Evolutionary conservation across 352 stramenopile genomes (phyloP).

Genomic region (Pythium rhizo-oryzae): DNA sequence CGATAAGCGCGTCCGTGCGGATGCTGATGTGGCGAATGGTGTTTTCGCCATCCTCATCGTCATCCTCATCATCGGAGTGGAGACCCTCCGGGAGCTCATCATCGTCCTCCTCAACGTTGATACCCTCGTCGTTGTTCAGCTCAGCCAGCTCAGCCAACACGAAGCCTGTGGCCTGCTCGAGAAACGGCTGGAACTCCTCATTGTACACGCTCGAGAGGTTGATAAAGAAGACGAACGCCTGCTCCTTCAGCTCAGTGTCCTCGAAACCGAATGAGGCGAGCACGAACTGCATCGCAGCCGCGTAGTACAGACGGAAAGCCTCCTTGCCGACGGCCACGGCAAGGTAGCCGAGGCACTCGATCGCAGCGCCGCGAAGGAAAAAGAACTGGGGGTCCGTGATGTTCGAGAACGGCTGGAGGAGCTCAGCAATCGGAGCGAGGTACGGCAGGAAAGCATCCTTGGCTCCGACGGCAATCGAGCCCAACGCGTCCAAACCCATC

Average conservation of each 20-base stretch:
- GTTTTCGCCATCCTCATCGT: slow-evolving; percentile 68
- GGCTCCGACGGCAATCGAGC: slow-evolving; percentile 96
- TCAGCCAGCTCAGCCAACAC: slow-evolving; percentile 73
- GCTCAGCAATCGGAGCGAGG: slow-evolving; percentile 86
- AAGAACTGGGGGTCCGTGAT: slow-evolving; percentile 94
- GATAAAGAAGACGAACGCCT: slow-evolving; percentile 98
- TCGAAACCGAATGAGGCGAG: slow-evolving; percentile 93
- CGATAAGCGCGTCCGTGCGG: slow-evolving; percentile 83
- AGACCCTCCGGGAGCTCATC: slow-evolving; percentile 71
- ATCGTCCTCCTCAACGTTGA: slow-evolving; percentile 76
- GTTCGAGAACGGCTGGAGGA: slow-evolving; percentile 89
- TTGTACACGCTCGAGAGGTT: slow-evolving; percentile 98
- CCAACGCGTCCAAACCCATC: slow-evolving; percentile 97
- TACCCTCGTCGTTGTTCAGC: slow-evolving; percentile 79
- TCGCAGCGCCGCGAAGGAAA: slow-evolving; percentile 94
- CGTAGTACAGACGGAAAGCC: slow-evolving; percentile 95
- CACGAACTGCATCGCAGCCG: slow-evolving; percentile 94
- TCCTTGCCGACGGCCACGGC: slow-evolving; percentile 96
- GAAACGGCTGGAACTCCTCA: slow-evolving; percentile 95
- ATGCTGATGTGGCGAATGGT: slow-evolving; percentile 85
- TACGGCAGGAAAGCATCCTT: slow-evolving; percentile 98
- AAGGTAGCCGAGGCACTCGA: slow-evolving; percentile 99
- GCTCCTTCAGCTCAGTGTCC: slow-evolving; percentile 97
- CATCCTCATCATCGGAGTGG: slow-evolving; percentile 79
- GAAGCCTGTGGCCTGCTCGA: slow-evolving; percentile 77